Evolutionary conservation across 768 basidiomycete genomes (phyloP).

Genomic region (Boletus bicolor): DNA sequence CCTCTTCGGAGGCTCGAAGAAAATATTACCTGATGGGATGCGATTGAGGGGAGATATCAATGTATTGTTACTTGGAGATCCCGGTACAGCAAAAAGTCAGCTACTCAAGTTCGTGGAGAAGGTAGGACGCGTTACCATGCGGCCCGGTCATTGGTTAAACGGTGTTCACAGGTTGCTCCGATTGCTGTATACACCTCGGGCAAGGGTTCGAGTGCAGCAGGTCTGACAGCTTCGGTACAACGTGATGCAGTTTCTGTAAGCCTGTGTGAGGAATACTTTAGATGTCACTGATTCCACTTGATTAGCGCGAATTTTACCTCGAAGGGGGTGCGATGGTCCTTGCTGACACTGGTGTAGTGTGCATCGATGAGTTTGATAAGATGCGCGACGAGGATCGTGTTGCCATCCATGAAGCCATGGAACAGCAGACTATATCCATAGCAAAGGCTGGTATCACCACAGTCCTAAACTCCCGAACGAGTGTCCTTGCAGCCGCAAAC

Average conservation of each 20-base stretch:
- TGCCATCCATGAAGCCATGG: conserved; percentile 99
- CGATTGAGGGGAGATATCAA: conserved; percentile 96
- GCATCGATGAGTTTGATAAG: conserved; percentile 99
- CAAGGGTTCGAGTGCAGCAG: conserved; percentile 97
- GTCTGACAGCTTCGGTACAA: conserved; percentile 96
- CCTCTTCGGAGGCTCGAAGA: conserved; percentile 97
- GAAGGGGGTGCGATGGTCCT: conserved; percentile 99
- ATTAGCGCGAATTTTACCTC: conserved; percentile 93
- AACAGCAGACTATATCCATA: conserved; percentile 99
- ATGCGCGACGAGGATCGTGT: conserved; percentile 99
- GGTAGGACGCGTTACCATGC: conserved; percentile 33
- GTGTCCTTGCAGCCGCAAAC: conserved; percentile 95
- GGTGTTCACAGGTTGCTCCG: conserved; percentile 72
- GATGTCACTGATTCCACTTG: conserved; percentile 3
- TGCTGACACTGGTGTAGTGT: conserved; percentile 96
- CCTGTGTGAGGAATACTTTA: conserved; percentile 4
- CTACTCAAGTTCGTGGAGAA: conserved; percentile 99
- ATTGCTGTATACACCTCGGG: conserved; percentile 99
- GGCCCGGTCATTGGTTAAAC: background rate
- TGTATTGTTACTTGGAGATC: conserved; percentile 92
- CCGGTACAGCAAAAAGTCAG: conserved; percentile 98
- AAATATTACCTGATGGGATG: conserved; percentile 96
- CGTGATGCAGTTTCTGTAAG: conserved; percentile 86
- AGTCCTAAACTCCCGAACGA: conserved; percentile 92
- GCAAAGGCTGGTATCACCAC: conserved; percentile 99